Base-by-base conservation (phyloP, 352 stramenopile species). In the Elongisporangium prolatum region DNA sequence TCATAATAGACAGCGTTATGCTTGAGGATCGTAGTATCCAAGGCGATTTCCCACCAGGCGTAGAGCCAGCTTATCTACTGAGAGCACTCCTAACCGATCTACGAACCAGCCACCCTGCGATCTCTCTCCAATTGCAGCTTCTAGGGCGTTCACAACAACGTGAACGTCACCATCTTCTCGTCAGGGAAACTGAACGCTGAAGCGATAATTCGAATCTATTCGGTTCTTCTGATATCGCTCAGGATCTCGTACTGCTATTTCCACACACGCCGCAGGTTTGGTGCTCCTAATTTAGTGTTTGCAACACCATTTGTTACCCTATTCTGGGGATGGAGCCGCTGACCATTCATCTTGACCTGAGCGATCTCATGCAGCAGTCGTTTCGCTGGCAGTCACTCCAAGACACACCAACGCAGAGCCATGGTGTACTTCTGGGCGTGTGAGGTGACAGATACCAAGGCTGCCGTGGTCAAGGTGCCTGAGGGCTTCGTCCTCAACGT, bases 401-500 rank as follows among this genome's bases (percentile, higher is more conserved):
- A 40, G 28, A 40, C 28, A 40, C 28, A 13, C 28, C 28, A 40
- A 40, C 28, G 28, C 28, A 40, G 28, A 40, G 28, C 52, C 17
- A 76, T 75, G 71, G 67, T 80, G 54, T 64, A 66, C 52, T 89
- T 89, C 64, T 89, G 76, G 72, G 80, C 65, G 14, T 75, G 65
- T 24, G 64, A 80, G 44, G 75, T 89, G 52, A 77, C 75, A 37
- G 77, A 86, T 52, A 77, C 62, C 37, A 88, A 89, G 64, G 66
- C 75, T 16, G 66, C 69, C 21, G 56, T 69, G 7, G 75, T 89
- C 17, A 62, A 77, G 20, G 69, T 88, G 11, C 77, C 80, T 21
- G 68, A 78, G 37, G 73, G 72, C 55, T 80, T 80, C 50, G 80
- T 89, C 56, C 74, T 89, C 34, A 89, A 85, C 58, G 72, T 88